Base-by-base conservation (phyloP, 202 grass and related monocot genomes). In the Digitaria exilis region DNA sequence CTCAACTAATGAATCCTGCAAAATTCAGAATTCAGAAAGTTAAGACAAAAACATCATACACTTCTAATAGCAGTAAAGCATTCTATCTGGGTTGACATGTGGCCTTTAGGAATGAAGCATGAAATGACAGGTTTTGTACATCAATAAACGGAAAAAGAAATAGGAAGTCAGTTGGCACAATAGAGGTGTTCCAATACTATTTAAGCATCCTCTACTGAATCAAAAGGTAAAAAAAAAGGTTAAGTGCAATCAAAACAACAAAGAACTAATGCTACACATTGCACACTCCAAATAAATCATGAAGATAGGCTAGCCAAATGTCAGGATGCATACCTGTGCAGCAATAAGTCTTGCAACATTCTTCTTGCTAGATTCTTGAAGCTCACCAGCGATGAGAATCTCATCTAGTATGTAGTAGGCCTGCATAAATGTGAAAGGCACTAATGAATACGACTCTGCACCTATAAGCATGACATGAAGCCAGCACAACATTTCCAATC, bases 401-500 rank as follows among this genome's bases (percentile, higher is more conserved):
- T 99, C 96, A 92, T 99, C 93, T 54, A 99, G 74, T 88, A 98
- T 82, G 75, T 99, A 99, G 45, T 99, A 99, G n/a, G 96, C 91
- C 96, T 99, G 75, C 59, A 81, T n/a, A 80, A 84, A 80, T 80
- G 14, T 57, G 75, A 15, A 44, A 69, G 7, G 6, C n/a, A 84
- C 45, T 65, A 30, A 75, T 82, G 12, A 86, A 89, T 4, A 80
- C 51, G 22, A 66, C 28, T 56, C 9, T 14, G 11, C 12, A 26
- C 58, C 71, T 44, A 21, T 73, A 73, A 82, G 63, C 19, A 60
- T 31, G 21, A 70, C 12, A 70, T 24, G 29, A 69, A 37, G 30
- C 4, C 79, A 65, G 69, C 8, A 24, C 19, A 6, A 24, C 60
- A 18, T 54, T 59, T 49, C 51, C 18, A 62, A 45, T 55, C 10